These are phyloP conservation scores for Neophaeococcomyces aloes DNA, from an alignment of 2,329 filamentous ascomycete genomes.

Conservation along the genomic window DNA sequence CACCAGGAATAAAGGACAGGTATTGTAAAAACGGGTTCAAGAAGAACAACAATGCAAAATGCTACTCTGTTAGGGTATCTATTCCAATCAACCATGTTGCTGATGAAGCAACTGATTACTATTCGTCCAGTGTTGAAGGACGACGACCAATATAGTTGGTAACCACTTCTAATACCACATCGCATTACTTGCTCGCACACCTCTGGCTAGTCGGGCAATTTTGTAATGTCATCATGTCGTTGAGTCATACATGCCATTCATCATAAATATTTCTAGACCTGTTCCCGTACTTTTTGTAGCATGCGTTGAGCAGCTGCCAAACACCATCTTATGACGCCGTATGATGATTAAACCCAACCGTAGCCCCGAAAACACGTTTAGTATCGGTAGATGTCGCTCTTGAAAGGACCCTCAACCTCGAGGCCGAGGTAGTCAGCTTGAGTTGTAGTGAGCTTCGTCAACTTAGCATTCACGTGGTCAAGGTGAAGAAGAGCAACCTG, in stretches of 20 bases:
- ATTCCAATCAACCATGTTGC: no score
- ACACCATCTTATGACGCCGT: neutral
- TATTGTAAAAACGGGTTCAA: no score
- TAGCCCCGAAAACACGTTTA: no score
- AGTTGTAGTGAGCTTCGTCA: slow-evolving; percentile 70
- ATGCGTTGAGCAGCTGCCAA: slow-evolving; percentile 23
- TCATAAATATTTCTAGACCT: neutral
- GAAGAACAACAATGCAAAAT: no score
- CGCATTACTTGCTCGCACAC: no score
- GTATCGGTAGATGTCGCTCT: slow-evolving; percentile 71
- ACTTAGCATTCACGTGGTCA: slow-evolving; percentile 85
- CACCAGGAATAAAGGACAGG: no score
- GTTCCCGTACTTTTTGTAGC: slow-evolving; percentile 13
- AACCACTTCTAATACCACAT: no score
- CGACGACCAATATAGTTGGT: no score
- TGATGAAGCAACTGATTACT: no score
- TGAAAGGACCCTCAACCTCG: slow-evolving; percentile 79
- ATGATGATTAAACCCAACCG: slow-evolving; percentile 14
- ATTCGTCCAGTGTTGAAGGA: no score
- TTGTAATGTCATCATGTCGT: slow-evolving; percentile 10
- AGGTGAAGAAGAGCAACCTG: slow-evolving; percentile 93
- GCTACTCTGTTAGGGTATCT: no score
- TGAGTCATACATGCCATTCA: slow-evolving; percentile 9
- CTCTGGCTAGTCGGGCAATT: no score
- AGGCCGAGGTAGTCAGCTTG: slow-evolving; percentile 95